Conservation (phyloP, 192 early-diverging fungal genomes). For the Hyaloraphidium curvatum region DNA sequence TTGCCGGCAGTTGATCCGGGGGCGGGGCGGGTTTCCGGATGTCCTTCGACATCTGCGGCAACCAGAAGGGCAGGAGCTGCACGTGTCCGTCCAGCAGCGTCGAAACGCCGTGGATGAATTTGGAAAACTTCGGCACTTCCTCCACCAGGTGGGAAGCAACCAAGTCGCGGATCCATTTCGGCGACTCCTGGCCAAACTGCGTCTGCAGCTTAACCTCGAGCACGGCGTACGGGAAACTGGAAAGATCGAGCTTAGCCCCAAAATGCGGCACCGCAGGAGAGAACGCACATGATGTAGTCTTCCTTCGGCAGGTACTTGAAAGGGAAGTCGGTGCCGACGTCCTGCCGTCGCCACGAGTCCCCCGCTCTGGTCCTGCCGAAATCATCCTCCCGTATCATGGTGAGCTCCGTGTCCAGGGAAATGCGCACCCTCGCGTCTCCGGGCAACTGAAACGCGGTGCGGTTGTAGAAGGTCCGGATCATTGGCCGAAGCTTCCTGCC, state of each 20-base stretch:
- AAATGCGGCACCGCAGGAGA: background rate
- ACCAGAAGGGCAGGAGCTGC: constrained; percentile 41
- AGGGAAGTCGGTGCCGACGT: constrained; percentile 55
- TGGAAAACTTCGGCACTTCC: constrained; percentile 79
- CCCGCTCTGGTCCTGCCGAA: constrained; percentile 35
- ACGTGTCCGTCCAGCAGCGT: constrained; percentile 46
- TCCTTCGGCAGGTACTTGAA: constrained; percentile 62
- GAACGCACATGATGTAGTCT: too few species aligned
- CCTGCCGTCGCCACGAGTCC: constrained; percentile 76
- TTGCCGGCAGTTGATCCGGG: constrained; percentile 6
- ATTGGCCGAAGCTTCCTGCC: constrained; percentile 48
- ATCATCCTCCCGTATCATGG: constrained; percentile 89
- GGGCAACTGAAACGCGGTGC: constrained; percentile 95
- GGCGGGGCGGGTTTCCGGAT: background rate
- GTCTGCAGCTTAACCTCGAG: constrained; percentile 96
- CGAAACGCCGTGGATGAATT: constrained; percentile 88
- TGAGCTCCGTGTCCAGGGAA: constrained; percentile 85
- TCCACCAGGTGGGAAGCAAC: constrained; percentile 60
- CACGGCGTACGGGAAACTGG: constrained; percentile 85
- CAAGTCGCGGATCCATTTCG: constrained; percentile 84
- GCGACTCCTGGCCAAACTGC: constrained; percentile 70
- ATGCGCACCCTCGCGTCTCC: constrained; percentile 84
- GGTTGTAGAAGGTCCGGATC: constrained; percentile 84
- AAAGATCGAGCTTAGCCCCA: constrained; percentile 26
- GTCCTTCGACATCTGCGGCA: constrained; percentile 26